Evolutionary conservation across 2,329 filamentous ascomycete species (phyloP), one percentile per base, ranked within the genome.

Genomic region (Pleurostoma richardsiae): DNA sequence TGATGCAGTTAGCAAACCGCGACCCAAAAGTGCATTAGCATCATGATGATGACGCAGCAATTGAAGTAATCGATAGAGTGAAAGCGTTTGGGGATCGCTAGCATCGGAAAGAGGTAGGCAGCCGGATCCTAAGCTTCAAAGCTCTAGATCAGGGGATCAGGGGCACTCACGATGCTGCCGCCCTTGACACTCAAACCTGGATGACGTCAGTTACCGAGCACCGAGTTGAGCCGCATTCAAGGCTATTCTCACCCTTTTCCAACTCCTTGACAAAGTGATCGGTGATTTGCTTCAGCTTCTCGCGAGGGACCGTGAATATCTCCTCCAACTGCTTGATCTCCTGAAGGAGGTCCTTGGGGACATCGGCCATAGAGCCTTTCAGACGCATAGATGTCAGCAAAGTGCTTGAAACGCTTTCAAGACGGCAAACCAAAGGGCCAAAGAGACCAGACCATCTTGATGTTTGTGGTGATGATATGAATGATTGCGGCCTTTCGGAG

Each of bases 181-280:
- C 92, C 92, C 69, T 95, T 86, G 49, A 90, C 85, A 46, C 79
- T 87, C 45, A 97, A 76, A 58, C 90, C 89, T 90, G 51, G 40
- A 38, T 11, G 30, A 28, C 47, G 11, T 29, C 29, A 39, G 49
- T 54, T 33, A 58, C 40, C 36, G 5, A 43, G 39, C 29, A 3
- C 33, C 4, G 10, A 29, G 6, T 45, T 42, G 41, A 48, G 19
- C 19, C 19, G 19, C 19, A 19, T 19, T 19, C 19, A 19, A 19
- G 19, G 19, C 19, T 30, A n/a, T 43, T 58, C 71, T 53, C 65
- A 86, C 88, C 90, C 70, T 95, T 95, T 53, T 84, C 80, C 46
- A 99, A 80, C 74, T 99, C 94, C 31, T 77, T 79, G 43, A 95
- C 77, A 65, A 99, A 99, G 67, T 96, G 92, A 45, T 88, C 76